Conservation (phyloP, 2,329 filamentous ascomycete genomes). For the Trichoderma polysporum region DNA sequence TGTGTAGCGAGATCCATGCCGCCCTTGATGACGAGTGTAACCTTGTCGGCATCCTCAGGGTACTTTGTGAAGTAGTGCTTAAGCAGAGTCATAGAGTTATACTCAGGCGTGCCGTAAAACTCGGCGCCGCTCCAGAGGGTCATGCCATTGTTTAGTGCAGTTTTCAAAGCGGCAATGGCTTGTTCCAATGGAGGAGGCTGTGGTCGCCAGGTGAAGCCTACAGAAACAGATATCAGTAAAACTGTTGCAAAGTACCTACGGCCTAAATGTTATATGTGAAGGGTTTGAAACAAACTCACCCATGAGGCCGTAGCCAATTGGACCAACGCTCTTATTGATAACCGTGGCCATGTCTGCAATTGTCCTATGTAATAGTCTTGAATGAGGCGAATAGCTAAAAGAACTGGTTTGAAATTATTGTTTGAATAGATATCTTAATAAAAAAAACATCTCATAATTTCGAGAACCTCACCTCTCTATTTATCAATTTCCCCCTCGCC, state of each 20-base stretch:
- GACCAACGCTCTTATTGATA: constrained; percentile 46
- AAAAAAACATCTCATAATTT: not conserved
- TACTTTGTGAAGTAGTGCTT: constrained; percentile 62
- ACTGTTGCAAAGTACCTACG: not conserved
- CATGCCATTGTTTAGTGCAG: constrained; percentile 46
- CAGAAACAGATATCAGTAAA: not conserved
- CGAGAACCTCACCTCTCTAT: not conserved
- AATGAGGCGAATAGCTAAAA: not conserved
- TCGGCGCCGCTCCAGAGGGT: constrained; percentile 64
- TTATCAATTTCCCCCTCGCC: not conserved
- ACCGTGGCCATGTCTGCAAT: constrained; percentile 28
- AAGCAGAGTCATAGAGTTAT: constrained; percentile 59
- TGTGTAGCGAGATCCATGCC: constrained; percentile 37
- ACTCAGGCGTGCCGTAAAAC: constrained; percentile 60
- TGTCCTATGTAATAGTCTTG: not conserved
- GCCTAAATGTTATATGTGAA: not conserved
- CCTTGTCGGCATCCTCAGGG: constrained; percentile 61
- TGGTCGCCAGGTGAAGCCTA: constrained; percentile 47
- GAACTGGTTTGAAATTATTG: not conserved
- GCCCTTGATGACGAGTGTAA: constrained; percentile 64
- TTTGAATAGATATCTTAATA: not conserved
- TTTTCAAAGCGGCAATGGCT: constrained; percentile 55
- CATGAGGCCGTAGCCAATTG: constrained; percentile 57
- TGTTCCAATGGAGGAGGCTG: constrained; percentile 44
- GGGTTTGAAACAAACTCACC: constrained; percentile 35